A percentile compares a stretch with the other conserved stretches of the same genome.
These are phyloP conservation scores for Linnemannia hyalina DNA, from an alignment of 192 early-diverging fungal species.

Conservation along the genomic window DNA sequence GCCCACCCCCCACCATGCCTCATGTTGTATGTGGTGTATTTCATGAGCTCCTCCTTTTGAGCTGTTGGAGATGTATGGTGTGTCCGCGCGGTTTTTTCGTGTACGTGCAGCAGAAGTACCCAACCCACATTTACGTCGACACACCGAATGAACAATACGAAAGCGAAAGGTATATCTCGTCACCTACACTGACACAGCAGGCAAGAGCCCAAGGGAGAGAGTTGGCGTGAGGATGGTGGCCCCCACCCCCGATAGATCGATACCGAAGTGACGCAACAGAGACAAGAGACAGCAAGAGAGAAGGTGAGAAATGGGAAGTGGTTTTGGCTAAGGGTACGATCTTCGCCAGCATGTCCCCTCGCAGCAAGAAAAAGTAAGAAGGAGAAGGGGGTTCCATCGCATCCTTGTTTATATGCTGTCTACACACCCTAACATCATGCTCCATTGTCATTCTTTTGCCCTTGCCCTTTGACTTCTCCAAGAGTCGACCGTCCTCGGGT, in stretches of 20 bases:
- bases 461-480: neutral
- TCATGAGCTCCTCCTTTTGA: neutral
- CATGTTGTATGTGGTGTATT: neutral
- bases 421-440: neutral
- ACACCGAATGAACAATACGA: neutral
- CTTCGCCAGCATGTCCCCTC: neutral
- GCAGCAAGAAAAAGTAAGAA: neutral
- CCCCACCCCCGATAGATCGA: too few relatives aligned
- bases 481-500: neutral
- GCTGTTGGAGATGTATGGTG: neutral
- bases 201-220: neutral
- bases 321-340: neutral
- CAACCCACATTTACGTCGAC: neutral
- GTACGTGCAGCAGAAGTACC: too few relatives aligned
- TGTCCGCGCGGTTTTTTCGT: neutral
- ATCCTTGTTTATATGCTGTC: neutral
- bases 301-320: neutral
- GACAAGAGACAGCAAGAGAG: too few relatives aligned
- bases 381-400: neutral
- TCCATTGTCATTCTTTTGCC: neutral
- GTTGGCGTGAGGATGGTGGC: too few relatives aligned
- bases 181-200: neutral
- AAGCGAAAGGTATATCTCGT: neutral
- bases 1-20: neutral
- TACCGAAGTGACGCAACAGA: too few relatives aligned